These are phyloP conservation scores for Mortierella sp. DNA, from an alignment of 371 early-diverging fungal species.

Conservation along the genomic window DNA sequence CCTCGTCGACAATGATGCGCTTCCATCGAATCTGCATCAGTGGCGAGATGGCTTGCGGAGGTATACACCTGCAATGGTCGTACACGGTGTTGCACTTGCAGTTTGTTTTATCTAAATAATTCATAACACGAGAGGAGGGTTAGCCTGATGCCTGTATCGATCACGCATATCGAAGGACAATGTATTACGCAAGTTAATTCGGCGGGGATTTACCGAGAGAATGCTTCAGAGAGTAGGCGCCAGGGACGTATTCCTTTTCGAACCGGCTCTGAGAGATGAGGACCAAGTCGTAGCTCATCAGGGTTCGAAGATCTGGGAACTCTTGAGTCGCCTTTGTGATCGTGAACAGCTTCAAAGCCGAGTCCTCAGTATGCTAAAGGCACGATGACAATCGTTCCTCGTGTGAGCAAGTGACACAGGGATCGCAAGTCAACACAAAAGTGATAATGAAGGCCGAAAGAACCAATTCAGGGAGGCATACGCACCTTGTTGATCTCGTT, in stretches of 20 bases:
- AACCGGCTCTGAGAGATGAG: constrained; percentile 76
- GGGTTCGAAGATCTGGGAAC: constrained; percentile 64
- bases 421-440: neutral
- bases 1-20: constrained; percentile 84
- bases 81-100: constrained; percentile 21
- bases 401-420: neutral
- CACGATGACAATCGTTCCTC: neutral
- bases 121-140: too few relatives aligned
- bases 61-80: constrained; percentile 23
- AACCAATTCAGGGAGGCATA: neutral
- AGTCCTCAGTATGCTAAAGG: constrained; percentile 65
- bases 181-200: neutral
- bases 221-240: constrained; percentile 59
- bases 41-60: constrained; percentile 63
- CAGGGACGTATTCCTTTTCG: constrained; percentile 67
- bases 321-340: constrained; percentile 58
- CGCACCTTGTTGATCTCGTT: constrained; percentile 76
- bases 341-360: constrained; percentile 62
- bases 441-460: neutral
- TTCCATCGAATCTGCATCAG: constrained; percentile 80
- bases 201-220: constrained; percentile 15
- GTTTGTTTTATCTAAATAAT: constrained; percentile 5
- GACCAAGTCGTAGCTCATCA: constrained; percentile 73
- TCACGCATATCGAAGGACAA: neutral
- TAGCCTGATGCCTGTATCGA: too few relatives aligned